These are phyloP conservation scores for Paracamarosporium sp. DNA, from an alignment of 2,329 filamentous ascomycete genomes.

Conservation along the genomic window DNA sequence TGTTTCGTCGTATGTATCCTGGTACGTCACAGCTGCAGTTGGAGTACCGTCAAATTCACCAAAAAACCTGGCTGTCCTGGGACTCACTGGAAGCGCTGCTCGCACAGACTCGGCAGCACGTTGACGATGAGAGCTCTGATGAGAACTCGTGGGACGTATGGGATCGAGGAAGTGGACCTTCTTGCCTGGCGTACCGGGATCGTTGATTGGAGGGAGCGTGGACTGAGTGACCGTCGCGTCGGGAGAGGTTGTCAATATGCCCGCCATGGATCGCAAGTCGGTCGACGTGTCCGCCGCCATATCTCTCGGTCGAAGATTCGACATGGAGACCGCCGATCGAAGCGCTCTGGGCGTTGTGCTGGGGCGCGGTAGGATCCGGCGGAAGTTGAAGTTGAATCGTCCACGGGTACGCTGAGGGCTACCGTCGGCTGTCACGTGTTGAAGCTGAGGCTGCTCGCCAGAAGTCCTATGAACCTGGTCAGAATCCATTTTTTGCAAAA, in stretches of 20 bases:
- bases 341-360: background rate
- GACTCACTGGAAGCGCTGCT: background rate
- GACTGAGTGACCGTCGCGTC: background rate
- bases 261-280: too few species aligned
- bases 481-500: background rate
- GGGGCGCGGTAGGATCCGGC: background rate
- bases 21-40: background rate
- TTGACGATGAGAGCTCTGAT: too few species aligned
- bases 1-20: background rate
- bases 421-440: too few species aligned
- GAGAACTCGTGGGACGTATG: too few species aligned
- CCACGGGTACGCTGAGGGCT: too few species aligned
- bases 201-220: background rate
- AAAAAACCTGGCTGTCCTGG: background rate
- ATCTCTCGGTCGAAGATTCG: background rate
- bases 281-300: background rate
- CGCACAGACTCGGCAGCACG: too few species aligned
- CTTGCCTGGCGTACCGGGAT: background rate
- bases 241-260: too few species aligned
- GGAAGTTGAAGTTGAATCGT: background rate
- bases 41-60: background rate
- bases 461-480: background rate
- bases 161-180: too few species aligned
- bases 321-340: background rate
- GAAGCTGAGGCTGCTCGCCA: background rate